A percentile compares a stretch with the other conserved stretches of the same genome.
phyloP scores from a whole-genome alignment of 2,329 filamentous ascomycete species.

The Microdochium nivale region DNA sequence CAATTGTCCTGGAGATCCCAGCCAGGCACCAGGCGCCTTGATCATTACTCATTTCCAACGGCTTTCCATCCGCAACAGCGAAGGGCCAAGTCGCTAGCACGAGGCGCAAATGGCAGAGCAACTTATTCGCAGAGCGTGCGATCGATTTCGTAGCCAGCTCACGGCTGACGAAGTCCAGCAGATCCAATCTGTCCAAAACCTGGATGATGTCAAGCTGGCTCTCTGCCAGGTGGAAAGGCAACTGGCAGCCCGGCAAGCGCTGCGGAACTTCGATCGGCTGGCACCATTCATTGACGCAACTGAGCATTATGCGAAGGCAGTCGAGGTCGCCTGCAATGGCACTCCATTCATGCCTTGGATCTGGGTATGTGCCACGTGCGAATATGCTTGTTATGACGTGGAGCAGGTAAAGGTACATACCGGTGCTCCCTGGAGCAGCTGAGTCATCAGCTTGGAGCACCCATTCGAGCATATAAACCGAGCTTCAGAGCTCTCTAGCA shows the following conservation, averaged over 20 bases:
- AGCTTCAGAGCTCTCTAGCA: too few species aligned
- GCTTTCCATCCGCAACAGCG: too few species aligned
- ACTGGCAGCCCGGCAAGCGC: background rate
- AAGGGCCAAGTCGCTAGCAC: too few species aligned
- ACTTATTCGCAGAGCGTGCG: background rate
- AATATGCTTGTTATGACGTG: background rate
- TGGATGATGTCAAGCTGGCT: background rate
- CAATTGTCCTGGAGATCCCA: too few species aligned
- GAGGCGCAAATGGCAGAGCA: background rate
- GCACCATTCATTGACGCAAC: background rate
- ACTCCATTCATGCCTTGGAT: background rate
- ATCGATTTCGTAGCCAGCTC: background rate
- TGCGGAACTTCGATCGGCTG: background rate
- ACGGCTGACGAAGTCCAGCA: background rate
- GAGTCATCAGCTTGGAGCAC: too few species aligned
- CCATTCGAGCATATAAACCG: too few species aligned
- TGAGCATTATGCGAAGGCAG: background rate
- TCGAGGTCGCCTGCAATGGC: background rate
- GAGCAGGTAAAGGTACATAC: too few species aligned
- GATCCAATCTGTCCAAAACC: background rate
- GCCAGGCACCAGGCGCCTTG: too few species aligned
- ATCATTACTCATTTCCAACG: too few species aligned
- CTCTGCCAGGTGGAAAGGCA: background rate
- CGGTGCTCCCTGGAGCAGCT: too few species aligned
- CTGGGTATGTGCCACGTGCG: background rate